Evolutionary conservation across 169 alveolate species (phyloP), one percentile per base, ranked within the genome.

Genomic region (Plasmodium fragile): DNA sequence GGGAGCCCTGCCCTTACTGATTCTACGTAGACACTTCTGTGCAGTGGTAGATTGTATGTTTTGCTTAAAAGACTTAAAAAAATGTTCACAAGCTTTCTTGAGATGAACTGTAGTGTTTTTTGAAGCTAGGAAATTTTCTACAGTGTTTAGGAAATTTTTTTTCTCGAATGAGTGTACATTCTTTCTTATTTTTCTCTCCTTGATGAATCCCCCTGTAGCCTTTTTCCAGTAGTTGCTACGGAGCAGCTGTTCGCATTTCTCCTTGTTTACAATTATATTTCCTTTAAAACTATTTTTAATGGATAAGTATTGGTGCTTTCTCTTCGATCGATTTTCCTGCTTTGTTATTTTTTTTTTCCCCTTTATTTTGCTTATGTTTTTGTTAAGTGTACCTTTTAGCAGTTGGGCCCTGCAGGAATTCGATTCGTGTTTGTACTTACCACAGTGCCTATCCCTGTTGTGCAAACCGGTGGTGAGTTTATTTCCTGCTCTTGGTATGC

Each of bases 231-330:
- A 32, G 2, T 30, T 28, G 25, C 13, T 4, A 22, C 34, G 52
- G 25, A 81, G 4, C 10, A 39, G 39, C 25, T 81, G 53, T 18
- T 78, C 25, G 22, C 16, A 30, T 39, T 81, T 81, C 53, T 41
- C 53, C 25, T 18, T 39, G 25, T 49, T 81, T 55, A 30, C 18
- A 22, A 13, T 81, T 53, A 32, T 53, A 53, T 41, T 36, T 22
- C 55, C 36, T 32, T 81, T 81, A 8, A 52, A 81, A 53, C 1
- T 81, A 22, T 81, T 81, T 81, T 81, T 81, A 81, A 32, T 25
- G 36, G 39, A 53, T 30, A 28, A 28, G 10, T 30, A 32, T 7
- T 25, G 34, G 36, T 22, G 2, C 10, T 55, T 49, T 4, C 65
- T 81, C 34, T 53, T 65, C 36, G 75, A 18, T 81, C 39, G 32